Percentiles rank a stretch among this genome's conserved stretches.
phyloP scores from a whole-genome alignment of 768 basidiomycete species.

The Rhizopogon salebrosus region DNA sequence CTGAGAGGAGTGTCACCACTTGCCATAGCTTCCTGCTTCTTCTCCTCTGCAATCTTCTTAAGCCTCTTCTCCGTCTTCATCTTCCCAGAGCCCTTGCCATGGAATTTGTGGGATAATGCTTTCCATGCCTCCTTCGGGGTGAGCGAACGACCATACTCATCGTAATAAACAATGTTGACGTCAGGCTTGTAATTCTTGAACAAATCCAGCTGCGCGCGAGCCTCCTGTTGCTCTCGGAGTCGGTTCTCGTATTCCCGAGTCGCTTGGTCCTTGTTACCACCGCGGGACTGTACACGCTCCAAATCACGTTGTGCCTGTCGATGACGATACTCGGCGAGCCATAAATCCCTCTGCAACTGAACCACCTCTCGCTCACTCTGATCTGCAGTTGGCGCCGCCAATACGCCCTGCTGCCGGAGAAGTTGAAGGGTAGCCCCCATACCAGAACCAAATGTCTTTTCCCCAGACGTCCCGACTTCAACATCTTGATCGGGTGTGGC shows the following conservation, averaged over 20 bases:
- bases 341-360: slow-evolving; percentile 81
- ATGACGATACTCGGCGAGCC: slow-evolving; percentile 83
- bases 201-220: slow-evolving; percentile 69
- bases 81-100: slow-evolving; percentile 94
- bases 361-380: slow-evolving; percentile 71
- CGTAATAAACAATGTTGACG: slow-evolving; percentile 92
- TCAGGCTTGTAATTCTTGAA: slow-evolving; percentile 97
- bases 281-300: slow-evolving; percentile 71
- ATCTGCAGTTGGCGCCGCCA: slow-evolving; percentile 61
- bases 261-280: slow-evolving; percentile 85
- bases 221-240: slow-evolving; percentile 86
- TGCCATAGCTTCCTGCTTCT: slow-evolving; percentile 89
- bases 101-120: slow-evolving; percentile 95
- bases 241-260: slow-evolving; percentile 94
- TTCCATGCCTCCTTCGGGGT: slow-evolving; percentile 99
- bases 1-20: slow-evolving; percentile 94
- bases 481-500: slow-evolving; percentile 29
- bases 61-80: slow-evolving; percentile 96
- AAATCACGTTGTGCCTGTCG: slow-evolving; percentile 74
- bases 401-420: slow-evolving; percentile 86
- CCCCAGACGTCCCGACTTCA: slow-evolving; percentile 59
- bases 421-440: slow-evolving; percentile 87
- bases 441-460: slow-evolving; percentile 77
- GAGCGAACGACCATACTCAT: slow-evolving; percentile 86
- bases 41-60: slow-evolving; percentile 97